Evolutionary conservation across 1,139 yeast species (phyloP), one percentile per base, ranked within the genome.

Genomic region (Blastobotrys malaysiensis): DNA sequence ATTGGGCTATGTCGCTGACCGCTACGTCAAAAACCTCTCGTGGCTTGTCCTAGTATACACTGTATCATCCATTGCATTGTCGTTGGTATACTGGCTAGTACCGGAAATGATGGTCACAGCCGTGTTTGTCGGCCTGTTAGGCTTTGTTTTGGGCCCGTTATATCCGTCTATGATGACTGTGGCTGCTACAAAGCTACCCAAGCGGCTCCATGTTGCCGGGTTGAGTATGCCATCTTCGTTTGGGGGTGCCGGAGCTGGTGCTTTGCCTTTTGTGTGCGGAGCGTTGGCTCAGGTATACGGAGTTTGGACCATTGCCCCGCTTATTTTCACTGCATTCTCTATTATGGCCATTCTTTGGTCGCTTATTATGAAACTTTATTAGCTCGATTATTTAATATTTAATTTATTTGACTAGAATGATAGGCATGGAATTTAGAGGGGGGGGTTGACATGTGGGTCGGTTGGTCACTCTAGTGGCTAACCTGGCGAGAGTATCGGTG

Each of bases 231-330:
- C 85, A 18, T 82, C 89, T 53, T 89, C 93, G 0, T 69, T 87
- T 57, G 93, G 91, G 5, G 88, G 89, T 2, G 82, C 86, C n/a
- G 93, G 91, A 1, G 87, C 85, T 9, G 93, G 95, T 0, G 49
- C 57, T 7, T 46, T 61, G 20, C 71, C 60, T 6, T 66, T 64
- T 50, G 43, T 65, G 13, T 60, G 60, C n/a, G 69, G 69, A 14
- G 59, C 60, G 3, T 52, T 65, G 22, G 61, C 67, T 3, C 57
- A 61, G 22, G 18, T 52, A 6, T 46, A 52, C 13, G 68, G 69
- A 3, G 58, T 65, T 4, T 52, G 55, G 45, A 39, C 51, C 2
- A 50, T 47, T 26, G 55, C 48, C 6, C 55, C 55, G 14, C 24
- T 53, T 13, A 50, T 53, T 16, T 46, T 50, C 14, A 21, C 49